Evolutionary conservation across 768 basidiomycete genomes (phyloP), one percentile per base, ranked within the genome.

Genomic region (Auricularia heimuer): DNA sequence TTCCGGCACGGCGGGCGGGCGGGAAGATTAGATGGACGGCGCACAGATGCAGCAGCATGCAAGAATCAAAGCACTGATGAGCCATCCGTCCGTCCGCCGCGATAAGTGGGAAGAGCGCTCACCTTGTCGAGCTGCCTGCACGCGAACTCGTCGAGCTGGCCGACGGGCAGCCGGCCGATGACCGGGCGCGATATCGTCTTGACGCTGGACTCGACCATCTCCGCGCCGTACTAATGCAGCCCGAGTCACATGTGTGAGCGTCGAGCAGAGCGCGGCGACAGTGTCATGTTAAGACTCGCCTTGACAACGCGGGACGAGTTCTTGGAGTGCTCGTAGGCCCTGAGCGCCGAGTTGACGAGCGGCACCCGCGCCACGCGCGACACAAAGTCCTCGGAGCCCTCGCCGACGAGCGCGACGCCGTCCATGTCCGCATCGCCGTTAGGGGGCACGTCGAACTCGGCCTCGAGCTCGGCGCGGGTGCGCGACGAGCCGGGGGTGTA

Each of bases 111-210:
- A 18, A 34, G 16, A 51, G 18, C 6, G 18, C 87, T 71, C 67
- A 94, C 89, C 73, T 85, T 81, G 75, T 94, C 92, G 47, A 95
- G 80, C 72, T 94, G 92, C 65, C 91, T 81, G 72, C 90, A 92
- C 2, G 93, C 92, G 74, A 94, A 94, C 66, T 92, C 91, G 67
- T 94, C 93, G 14, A 94, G 76, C 70, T 86, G 85, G 66, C 81
- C 69, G 18, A 90, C 87, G 10, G 90, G 89, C 0, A 94, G 79
- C 34, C 88, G 82, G 65, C 89, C 84, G 62, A 93, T 88, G 61
- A 92, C 92, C 34, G 92, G 92, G 18, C 86, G 81, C 34, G 90
- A 90, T 47, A 94, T 85, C 18, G 86, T 82, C 73, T 88, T 89
- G 45, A 94, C 86, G 64, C 88, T 87, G 3, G 86, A 89, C 74